Evolutionary conservation across 768 basidiomycete genomes (phyloP), one percentile per base, ranked within the genome.

Genomic region (Crucibulum laeve): DNA sequence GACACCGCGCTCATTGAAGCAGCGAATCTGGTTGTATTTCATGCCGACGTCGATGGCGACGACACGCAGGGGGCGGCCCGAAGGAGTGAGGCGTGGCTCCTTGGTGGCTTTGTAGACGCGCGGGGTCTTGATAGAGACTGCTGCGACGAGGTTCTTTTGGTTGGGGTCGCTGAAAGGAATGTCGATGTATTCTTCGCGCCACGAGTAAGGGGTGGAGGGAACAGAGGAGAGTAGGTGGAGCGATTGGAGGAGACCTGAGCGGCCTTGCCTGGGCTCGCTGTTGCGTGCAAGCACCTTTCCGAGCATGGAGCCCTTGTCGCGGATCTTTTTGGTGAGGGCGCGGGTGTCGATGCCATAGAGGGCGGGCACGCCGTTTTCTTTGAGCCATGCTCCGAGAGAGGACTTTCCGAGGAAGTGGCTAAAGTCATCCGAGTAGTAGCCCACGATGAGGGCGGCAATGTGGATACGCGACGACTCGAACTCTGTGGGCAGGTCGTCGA

Each of bases 21-120:
- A 99, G 25, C 96, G 80, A 54, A 98, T 93, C 65, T 99, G 96
- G 65, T 98, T 98, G 72, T 89, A 96, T 67, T 99, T 99, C 91
- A 98, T 98, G n/a, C 96, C 96, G 40, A 98, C 95, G 61, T 99
- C 96, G 46, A 98, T 68, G 4, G 91, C 92, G 13, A 99, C 58
- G 22, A 99, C 79, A 47, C 96, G 87, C 23, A 98, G 60, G 0
- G 80, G 67, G 39, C 93, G 80, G 23, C 88, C 90, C 1, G 80
- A 83, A 2, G 90, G 87, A 58, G 96, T 90, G 25, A 79, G 60
- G 42, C 69, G 77, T 18, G 80, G 71, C 39, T 68, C 63, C 26
- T 62, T 61, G 6, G 73, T 73, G 15, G 88, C 82, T 52, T 73
- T 70, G 73, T 84, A 90, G 13, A 91, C 53, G 28, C 80, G 76